A percentile compares a stretch with the other conserved stretches of the same genome.
Evolutionary conservation across 1,139 yeast genomes (phyloP).

Genomic region (Taphrina wiesneri): DNA sequence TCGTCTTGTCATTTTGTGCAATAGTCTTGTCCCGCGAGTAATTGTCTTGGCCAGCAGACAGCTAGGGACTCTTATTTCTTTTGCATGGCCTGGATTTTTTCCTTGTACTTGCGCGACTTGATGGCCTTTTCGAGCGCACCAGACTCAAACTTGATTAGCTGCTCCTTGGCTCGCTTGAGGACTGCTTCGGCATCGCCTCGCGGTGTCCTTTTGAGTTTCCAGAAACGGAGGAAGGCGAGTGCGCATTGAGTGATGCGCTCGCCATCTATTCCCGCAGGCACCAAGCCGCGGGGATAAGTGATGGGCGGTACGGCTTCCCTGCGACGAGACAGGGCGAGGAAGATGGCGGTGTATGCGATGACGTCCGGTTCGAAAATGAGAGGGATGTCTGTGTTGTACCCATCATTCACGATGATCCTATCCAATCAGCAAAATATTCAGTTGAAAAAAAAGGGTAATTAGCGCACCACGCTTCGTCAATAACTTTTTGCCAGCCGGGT

Average conservation of each 20-base stretch:
- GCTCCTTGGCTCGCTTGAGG: conserved; percentile 5
- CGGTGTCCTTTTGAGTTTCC: neutral
- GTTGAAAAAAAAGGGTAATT: neutral
- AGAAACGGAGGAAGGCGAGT: neutral
- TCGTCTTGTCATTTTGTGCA: neutral
- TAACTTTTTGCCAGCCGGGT: neutral
- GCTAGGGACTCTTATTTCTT: neutral
- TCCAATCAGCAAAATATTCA: neutral
- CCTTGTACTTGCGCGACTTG: neutral
- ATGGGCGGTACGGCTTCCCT: neutral
- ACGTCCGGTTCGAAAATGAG: conserved; percentile 85
- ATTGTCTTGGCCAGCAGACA: neutral
- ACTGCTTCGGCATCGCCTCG: neutral
- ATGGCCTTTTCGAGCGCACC: neutral
- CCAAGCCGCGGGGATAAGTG: neutral
- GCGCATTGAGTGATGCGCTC: neutral
- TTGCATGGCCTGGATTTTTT: conserved; percentile 24
- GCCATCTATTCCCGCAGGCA: neutral
- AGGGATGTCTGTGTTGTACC: conserved; percentile 83
- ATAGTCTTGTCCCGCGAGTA: neutral
- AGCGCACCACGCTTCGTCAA: conserved; percentile 18
- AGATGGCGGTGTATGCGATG: conserved; percentile 80
- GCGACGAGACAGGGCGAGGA: conserved; percentile 4
- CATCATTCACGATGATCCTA: conserved; percentile 89
- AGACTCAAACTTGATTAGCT: neutral